Percentiles rank a stretch among this genome's conserved stretches.
phyloP scores from a whole-genome alignment of 495 filamentous ascomycete genomes.

The Aspergillus saccharolyticus region DNA sequence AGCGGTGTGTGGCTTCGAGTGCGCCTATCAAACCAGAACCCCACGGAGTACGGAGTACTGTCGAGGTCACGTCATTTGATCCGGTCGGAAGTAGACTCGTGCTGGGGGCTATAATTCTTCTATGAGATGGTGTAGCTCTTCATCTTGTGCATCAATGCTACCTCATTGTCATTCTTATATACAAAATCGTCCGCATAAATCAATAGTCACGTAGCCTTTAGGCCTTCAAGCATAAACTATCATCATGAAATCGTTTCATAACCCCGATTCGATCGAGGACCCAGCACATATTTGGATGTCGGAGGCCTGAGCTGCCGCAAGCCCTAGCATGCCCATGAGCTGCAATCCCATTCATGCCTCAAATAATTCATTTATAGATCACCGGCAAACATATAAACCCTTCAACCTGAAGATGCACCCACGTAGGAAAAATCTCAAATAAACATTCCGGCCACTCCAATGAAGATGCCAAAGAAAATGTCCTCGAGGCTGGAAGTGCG shows the following conservation, averaged over 20 bases:
- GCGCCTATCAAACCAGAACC: not conserved
- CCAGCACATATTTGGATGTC: not conserved
- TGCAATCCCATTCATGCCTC: not conserved
- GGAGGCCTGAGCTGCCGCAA: not conserved
- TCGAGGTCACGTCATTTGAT: too few species aligned
- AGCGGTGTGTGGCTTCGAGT: not conserved
- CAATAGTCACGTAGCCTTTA: not conserved
- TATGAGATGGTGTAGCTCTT: not conserved
- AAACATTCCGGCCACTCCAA: conserved; percentile 43
- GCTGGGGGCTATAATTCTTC: not conserved
- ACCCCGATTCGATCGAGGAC: not conserved
- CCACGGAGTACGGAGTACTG: not conserved
- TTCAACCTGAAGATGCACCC: conserved; percentile 2
- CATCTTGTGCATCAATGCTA: not conserved
- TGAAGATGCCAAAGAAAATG: conserved; percentile 35
- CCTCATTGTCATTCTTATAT: not conserved
- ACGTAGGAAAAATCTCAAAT: conserved; percentile 23
- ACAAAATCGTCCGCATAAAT: not conserved
- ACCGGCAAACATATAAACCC: not conserved
- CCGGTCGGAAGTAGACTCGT: not conserved
- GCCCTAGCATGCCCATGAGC: not conserved
- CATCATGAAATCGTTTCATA: conserved; percentile 1
- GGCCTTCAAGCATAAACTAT: not conserved
- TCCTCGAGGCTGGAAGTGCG: conserved; percentile 37
- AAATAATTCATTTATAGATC: not conserved